Evolutionary conservation across 805 yeast species (phyloP).

Genomic region (Candida michaelii): DNA sequence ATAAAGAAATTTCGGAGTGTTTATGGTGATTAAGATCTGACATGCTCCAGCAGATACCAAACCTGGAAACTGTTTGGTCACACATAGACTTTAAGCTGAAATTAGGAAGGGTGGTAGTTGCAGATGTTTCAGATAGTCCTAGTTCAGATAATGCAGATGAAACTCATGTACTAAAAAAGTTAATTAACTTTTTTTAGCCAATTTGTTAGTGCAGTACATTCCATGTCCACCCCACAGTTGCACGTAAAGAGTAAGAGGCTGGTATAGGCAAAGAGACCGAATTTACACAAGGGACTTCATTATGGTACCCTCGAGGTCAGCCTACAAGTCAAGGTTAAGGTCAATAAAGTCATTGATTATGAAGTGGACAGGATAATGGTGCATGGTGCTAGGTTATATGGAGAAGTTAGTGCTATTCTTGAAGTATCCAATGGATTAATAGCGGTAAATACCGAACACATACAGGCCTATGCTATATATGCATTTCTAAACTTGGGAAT

Average conservation of each 20-base stretch:
- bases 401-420: constrained; percentile 2
- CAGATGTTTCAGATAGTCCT: constrained; percentile 6
- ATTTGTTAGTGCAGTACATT: constrained; percentile 4
- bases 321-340: not conserved
- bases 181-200: not conserved
- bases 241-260: not conserved
- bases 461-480: constrained; percentile 10
- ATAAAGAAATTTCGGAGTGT: constrained; percentile 3
- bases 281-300: not conserved
- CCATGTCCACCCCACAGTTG: constrained; percentile 7
- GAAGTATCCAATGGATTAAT: not conserved
- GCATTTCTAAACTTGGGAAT: constrained; percentile 3
- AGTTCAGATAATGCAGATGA: constrained; percentile 7
- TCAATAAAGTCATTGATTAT: not conserved
- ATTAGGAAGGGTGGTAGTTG: constrained; percentile 4
- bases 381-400: constrained; percentile 4
- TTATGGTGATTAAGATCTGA: constrained; percentile 5
- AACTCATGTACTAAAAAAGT: not conserved
- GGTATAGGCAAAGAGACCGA: not conserved
- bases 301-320: not conserved
- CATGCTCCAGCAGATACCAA: not conserved
- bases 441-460: constrained; percentile 7
- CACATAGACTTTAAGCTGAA: not conserved
- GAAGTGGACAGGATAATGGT: constrained; percentile 6
- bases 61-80: not conserved